Base-by-base conservation (phyloP, 2,329 filamentous ascomycete genomes). In the Paecilomyces niveus region DNA sequence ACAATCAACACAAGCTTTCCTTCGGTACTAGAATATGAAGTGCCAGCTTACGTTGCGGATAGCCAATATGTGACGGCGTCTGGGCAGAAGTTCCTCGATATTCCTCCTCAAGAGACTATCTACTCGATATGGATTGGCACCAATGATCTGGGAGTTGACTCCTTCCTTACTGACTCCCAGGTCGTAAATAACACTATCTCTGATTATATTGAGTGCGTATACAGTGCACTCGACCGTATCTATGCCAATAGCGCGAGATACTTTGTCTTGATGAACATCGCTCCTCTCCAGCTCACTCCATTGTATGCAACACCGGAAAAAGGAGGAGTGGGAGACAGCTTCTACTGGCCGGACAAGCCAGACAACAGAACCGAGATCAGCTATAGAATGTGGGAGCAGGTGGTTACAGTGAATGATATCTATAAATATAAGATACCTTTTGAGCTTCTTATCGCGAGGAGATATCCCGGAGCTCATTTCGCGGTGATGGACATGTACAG, bases 51-150 rank as follows among this genome's bases (percentile, higher is more conserved):
- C 53, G 22, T 71, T 3, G 67, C 68, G 10, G 72, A 74, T 55
- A 68, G 58, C 32, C 60, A 64, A 6, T 59, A 68, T 33, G 60
- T 62, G 49, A 52, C 50, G 21, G 7, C 5, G 10, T 26, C 50
- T 1, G 64, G 64, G 0, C 51, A 59, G 11, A 55, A 56, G 54
- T 69, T 75, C 66, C 71, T 82, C 58, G 67, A 71, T 33, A 74
- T 76, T 53, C 79, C 77, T 1, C 65, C 80, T 1, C 73, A 82
- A 31, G 85, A 86, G 62, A 90, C 88, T 0, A 85, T 90, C 2
- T 92, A 91, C 67, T 81, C 85, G 1, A 81, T 92, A 55, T 92
- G 88, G 88, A 91, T 92, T 65, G 89, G 89, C 2, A 92, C 89
- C 24, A 93, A 93, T 68, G 89, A 94, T 67, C 76, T 93, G 9